Base-by-base conservation (phyloP, 139 green algal genomes). In the Ulvella scutata region DNA sequence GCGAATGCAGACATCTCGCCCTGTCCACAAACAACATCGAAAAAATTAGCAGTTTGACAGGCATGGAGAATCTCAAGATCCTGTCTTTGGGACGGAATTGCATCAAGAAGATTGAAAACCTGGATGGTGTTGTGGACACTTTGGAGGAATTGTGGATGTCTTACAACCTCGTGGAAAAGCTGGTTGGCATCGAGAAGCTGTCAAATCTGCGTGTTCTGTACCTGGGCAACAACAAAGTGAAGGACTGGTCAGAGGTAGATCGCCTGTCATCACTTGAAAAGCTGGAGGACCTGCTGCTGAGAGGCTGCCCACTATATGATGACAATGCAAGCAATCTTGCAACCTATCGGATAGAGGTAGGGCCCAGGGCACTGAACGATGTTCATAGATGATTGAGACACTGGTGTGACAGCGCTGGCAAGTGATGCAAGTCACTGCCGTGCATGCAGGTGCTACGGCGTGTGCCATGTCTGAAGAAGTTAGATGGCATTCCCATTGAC, bases 21-120 rank as follows among this genome's bases (percentile, higher is more conserved):
- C 86, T 98, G 3, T 97, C 92, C 13, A 96, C 92, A 23, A 98
- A 98, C 84, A 93, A 87, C 86, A 95, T 98, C 44, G 93, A 97
- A 75, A 94, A 95, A 75, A 96, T 98, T 23, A 87, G 79, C 72
- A 88, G 78, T 59, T 76, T 97, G 75, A 80, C 83, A 4, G 90
- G 88, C 13, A 83, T 96, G 82, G 85, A 93, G 21, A 87, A 82
- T 29, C 82, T 98, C 6, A 79, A 88, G 61, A 84, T 92, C 3
- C 80, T 98, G 28, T 95, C 89, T 0, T 77, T 98, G 3, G 90
- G 91, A 6, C 82, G 93, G 34, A 98, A 98, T 73, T 82, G 86
- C 43, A 91, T 98, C n/a, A 97, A 96, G 76, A 95, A 94, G 81
- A 87, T 96, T 61, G 93, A 98, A 74, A 93, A 93, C 77, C 60